Percentiles rank a stretch among this genome's conserved stretches.
Conservation (phyloP, 306 rosid genomes). For the Styphnolobium japonicum region DNA sequence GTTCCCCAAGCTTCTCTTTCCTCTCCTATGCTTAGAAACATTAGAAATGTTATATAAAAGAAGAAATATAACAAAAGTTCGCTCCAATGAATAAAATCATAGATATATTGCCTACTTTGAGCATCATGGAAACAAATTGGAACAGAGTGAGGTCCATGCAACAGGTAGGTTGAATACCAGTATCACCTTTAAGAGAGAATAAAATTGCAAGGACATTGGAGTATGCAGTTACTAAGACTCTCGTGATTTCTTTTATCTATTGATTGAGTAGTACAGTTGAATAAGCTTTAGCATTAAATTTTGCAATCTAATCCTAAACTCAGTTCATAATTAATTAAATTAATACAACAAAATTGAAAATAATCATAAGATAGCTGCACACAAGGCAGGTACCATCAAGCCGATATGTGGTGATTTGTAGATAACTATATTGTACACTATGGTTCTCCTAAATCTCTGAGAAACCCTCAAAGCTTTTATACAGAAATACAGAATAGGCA, state of each 20-base stretch:
- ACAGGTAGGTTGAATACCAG: neutral
- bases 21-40: slow-evolving; percentile 59
- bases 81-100: neutral
- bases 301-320: neutral
- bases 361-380: neutral
- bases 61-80: neutral
- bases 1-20: slow-evolving; percentile 86
- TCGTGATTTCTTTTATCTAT: neutral
- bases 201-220: slow-evolving; percentile 1
- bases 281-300: neutral
- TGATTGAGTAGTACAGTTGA: neutral
- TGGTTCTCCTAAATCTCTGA: neutral
- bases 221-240: neutral
- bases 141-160: neutral
- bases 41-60: slow-evolving; percentile 12
- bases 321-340: neutral
- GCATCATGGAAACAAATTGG: neutral
- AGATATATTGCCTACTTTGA: neutral
- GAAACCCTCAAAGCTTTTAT: neutral
- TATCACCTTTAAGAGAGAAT: neutral
- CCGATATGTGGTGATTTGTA: neutral
- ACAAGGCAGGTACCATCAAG: neutral
- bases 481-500: slow-evolving; percentile 6
- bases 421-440: neutral
- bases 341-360: neutral